Evolutionary conservation across 2,329 filamentous ascomycete genomes (phyloP), one percentile per base, ranked within the genome.

Genomic region (Phaeosphaeria sp.): DNA sequence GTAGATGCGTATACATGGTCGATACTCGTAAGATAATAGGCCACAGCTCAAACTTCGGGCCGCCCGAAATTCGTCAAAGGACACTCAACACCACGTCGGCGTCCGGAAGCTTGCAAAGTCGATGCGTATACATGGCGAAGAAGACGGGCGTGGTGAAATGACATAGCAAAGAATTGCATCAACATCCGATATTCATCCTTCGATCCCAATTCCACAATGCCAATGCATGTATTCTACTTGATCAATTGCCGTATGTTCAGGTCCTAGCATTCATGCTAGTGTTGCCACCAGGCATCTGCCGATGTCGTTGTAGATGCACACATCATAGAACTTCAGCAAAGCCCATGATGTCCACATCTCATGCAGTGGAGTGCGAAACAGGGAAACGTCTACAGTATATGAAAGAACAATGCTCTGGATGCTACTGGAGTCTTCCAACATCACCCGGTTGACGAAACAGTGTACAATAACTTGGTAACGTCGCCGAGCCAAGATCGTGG

Each of bases 401-500:
- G 6, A 13, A 13, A 13, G 30, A 36, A 13, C 3, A 13, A 36
- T 36, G 30, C 30, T 36, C 11, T 36, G 30, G 3, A 36, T 13
- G 6, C 30, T 36, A 13, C 30, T 36, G 11, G 15, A 3, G 11
- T 13, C 30, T 7, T 36, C 15, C 15, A n/a, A 25, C 7, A 21
- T 49, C 30, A 24, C 36, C 47, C 33, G 47, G 18, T 49, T 11
- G 33, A 49, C 47, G 47, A 49, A 39, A 24, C 30, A 25, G 9
- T 5, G 40, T 24, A 20, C 27, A 22, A 22, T 48, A 17, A 33
- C 27, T 48, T 18, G 45, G 24, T 13, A 27, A 27, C 44, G n/a
- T 49, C 6, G 20, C 50, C 50, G 43, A 52, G 57, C 55, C 27
- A 44, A 22, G 36, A 27, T 20, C 11, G 21, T 44, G 36, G 21